These are phyloP conservation scores for Sordaria brevicollis DNA, from an alignment of 495 filamentous ascomycete species.

Conservation along the genomic window DNA sequence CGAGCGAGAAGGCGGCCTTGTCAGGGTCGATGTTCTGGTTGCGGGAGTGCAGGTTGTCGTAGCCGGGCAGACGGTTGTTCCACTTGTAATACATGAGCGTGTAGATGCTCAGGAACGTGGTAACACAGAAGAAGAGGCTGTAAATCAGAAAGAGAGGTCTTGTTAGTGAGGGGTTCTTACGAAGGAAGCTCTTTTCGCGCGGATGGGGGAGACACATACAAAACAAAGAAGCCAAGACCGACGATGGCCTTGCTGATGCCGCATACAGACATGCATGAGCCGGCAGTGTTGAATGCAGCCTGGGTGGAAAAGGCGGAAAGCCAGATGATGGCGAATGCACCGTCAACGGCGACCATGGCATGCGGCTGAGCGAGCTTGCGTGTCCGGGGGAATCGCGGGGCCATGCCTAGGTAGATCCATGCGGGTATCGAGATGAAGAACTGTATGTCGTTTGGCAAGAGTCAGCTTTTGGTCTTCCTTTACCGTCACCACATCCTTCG, in stretches of 20 bases:
- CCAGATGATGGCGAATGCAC: conserved; percentile 69
- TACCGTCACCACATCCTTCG: neutral
- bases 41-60: conserved; percentile 40
- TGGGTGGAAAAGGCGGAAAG: conserved; percentile 72
- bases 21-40: conserved; percentile 46
- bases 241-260: conserved; percentile 64
- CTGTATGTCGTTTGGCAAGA: conserved; percentile 33
- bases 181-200: neutral
- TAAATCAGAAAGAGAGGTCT: neutral
- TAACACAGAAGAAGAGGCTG: conserved; percentile 66
- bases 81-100: conserved; percentile 68
- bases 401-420: conserved; percentile 72
- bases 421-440: conserved; percentile 78
- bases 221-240: conserved; percentile 71
- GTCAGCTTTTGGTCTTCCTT: neutral
- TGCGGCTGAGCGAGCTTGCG: conserved; percentile 72
- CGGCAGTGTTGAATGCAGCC: conserved; percentile 50
- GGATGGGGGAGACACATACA: conserved; percentile 49
- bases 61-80: conserved; percentile 65
- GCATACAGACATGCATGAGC: conserved; percentile 46
- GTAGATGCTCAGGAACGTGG: conserved; percentile 66
- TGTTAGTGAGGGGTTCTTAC: neutral
- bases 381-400: conserved; percentile 76
- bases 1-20: conserved; percentile 47
- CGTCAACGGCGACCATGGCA: conserved; percentile 66